phyloP scores from a whole-genome alignment of 768 basidiomycete genomes.

The Phallus indusiatus region DNA sequence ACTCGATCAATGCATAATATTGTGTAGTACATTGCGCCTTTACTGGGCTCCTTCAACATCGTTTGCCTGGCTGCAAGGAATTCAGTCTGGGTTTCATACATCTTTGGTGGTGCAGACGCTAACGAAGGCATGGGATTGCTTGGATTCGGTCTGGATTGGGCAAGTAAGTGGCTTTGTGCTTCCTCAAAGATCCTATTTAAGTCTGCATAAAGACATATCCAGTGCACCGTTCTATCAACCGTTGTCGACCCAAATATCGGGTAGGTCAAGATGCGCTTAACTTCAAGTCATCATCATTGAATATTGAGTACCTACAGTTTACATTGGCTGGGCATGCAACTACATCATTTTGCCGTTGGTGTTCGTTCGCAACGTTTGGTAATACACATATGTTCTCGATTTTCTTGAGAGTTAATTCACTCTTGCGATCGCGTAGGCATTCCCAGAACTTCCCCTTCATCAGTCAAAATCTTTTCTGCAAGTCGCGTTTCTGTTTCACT shows the following conservation, averaged over 20 bases:
- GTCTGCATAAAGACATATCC: background rate
- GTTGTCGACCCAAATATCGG: background rate
- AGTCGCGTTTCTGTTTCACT: background rate
- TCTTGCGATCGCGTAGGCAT: background rate
- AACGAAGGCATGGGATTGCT: slow-evolving; percentile 63
- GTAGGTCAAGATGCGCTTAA: background rate
- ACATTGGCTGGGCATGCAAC: background rate
- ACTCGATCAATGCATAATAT: background rate
- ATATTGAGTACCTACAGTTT: background rate
- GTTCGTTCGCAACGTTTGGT: background rate
- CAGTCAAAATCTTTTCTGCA: background rate
- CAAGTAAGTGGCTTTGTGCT: slow-evolving; percentile 36
- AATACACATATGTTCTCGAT: background rate
- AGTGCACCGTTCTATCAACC: background rate
- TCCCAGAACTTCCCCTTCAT: background rate
- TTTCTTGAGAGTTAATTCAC: no score
- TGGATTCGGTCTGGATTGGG: slow-evolving; percentile 57
- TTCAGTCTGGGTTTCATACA: slow-evolving; percentile 40
- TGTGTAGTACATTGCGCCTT: background rate
- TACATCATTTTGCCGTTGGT: background rate
- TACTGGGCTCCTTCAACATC: slow-evolving; percentile 41
- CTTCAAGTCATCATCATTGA: background rate
- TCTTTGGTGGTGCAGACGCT: slow-evolving; percentile 56
- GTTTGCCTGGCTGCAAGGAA: slow-evolving; percentile 32
- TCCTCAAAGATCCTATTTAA: background rate